phyloP scores from a whole-genome alignment of 108 stramenopile species.

The Skeletonema potamos region DNA sequence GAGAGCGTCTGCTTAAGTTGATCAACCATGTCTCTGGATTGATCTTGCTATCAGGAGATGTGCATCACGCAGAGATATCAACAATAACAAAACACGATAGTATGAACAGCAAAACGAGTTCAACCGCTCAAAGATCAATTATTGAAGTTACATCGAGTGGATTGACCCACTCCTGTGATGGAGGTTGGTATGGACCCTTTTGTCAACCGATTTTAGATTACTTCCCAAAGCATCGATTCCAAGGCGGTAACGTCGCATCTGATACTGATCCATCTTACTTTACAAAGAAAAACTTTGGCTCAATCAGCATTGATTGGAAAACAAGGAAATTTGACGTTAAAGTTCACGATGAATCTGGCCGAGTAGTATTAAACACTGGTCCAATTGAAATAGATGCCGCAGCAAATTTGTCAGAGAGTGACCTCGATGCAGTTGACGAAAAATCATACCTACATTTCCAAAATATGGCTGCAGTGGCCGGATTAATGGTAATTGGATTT shows the following conservation, averaged over 20 bases:
- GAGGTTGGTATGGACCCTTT: conserved; percentile 65
- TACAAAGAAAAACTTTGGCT: conserved; percentile 71
- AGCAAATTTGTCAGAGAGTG: conserved; percentile 13
- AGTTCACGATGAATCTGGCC: conserved; percentile 34
- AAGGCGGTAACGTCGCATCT: conserved; percentile 23
- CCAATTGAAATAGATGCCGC: conserved; percentile 12
- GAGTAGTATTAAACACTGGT: conserved; percentile 31
- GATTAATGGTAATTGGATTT: not conserved
- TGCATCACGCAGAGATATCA: conserved; percentile 87
- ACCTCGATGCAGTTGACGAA: conserved; percentile 15
- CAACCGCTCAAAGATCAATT: conserved; percentile 31
- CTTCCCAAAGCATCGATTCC: conserved; percentile 48
- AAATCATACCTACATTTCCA: conserved; percentile 21
- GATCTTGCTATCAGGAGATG: conserved; percentile 76
- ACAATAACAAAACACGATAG: conserved; percentile 5
- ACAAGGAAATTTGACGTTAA: conserved; percentile 22
- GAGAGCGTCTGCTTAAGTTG: conserved; percentile 55
- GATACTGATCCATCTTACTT: conserved; percentile 31
- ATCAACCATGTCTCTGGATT: conserved; percentile 24
- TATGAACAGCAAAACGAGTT: not conserved
- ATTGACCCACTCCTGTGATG: conserved; percentile 78
- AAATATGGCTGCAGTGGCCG: not conserved
- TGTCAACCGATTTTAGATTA: conserved; percentile 62
- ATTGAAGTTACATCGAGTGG: conserved; percentile 89
- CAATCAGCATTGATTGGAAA: conserved; percentile 60